These are phyloP conservation scores for Intubia oerlemansii DNA, from an alignment of 2,329 filamentous ascomycete genomes.

Conservation along the genomic window DNA sequence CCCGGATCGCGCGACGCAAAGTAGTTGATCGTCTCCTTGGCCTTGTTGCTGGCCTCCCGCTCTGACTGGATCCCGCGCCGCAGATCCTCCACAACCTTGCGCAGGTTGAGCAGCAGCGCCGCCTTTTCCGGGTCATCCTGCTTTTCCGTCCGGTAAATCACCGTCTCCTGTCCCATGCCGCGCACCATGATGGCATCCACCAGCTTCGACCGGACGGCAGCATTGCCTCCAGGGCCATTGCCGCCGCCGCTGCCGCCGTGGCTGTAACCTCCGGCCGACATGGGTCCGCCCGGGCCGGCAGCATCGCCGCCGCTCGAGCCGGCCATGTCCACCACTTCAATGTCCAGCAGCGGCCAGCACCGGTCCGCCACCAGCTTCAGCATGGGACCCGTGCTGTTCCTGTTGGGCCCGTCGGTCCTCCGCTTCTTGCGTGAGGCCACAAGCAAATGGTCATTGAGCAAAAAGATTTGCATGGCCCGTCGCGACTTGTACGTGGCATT, in stretches of 20 bases:
- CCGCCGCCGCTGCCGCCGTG: too few relatives aligned
- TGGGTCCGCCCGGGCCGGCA: neutral
- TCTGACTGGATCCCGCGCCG: constrained; percentile 71
- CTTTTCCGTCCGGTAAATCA: constrained; percentile 84
- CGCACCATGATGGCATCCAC: constrained; percentile 80
- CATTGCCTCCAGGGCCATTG: too few relatives aligned
- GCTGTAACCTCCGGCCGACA: too few relatives aligned
- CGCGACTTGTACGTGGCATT: constrained; percentile 92
- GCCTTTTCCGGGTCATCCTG: constrained; percentile 59
- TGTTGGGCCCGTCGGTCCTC: constrained; percentile 43
- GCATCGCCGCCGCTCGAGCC: constrained; percentile 21
- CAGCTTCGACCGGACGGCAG: constrained; percentile 35
- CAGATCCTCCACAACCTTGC: constrained; percentile 81
- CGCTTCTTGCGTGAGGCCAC: constrained; percentile 87
- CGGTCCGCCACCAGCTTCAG: constrained; percentile 79
- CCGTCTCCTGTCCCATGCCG: constrained; percentile 67
- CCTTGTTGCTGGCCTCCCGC: constrained; percentile 68
- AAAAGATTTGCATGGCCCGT: constrained; percentile 71
- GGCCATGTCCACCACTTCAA: constrained; percentile 78
- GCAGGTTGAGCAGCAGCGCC: constrained; percentile 65
- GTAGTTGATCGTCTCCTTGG: constrained; percentile 69
- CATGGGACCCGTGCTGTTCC: constrained; percentile 27
- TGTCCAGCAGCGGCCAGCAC: constrained; percentile 84
- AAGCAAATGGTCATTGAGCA: constrained; percentile 86
- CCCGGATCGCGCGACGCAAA: constrained; percentile 61